Evolutionary conservation across 805 yeast genomes (phyloP).

Genomic region (Saccharomycopsis olivae): DNA sequence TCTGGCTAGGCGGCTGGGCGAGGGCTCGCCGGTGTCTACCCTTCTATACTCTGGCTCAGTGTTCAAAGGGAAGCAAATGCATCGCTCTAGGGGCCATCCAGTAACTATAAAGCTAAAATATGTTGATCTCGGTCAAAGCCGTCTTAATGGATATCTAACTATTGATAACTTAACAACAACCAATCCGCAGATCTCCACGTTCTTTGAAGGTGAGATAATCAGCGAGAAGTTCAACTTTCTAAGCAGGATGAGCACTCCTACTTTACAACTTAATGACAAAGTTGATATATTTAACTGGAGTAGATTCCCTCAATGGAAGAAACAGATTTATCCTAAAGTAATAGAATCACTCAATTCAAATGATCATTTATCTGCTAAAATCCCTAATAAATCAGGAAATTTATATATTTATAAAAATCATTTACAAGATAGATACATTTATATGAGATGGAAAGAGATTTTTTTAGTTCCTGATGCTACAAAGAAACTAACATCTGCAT

Average conservation of each 20-base stretch:
- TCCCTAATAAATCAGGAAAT: background rate
- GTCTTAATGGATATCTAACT: slow-evolving; percentile 52
- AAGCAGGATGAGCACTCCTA: slow-evolving; percentile 7
- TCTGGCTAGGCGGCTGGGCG: too few relatives aligned
- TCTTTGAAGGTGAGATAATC: slow-evolving; percentile 58
- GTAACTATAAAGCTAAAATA: slow-evolving; percentile 49
- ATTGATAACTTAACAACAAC: slow-evolving; percentile 58
- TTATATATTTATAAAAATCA: slow-evolving; percentile 23
- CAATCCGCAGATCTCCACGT: slow-evolving; percentile 65
- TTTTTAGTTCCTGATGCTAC: slow-evolving; percentile 73
- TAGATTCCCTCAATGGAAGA: slow-evolving; percentile 12
- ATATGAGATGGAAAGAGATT: slow-evolving; percentile 93
- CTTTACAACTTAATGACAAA: slow-evolving; percentile 7
- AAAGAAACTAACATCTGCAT: slow-evolving; percentile 47
- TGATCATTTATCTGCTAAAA: background rate
- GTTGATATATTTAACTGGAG: slow-evolving; percentile 14
- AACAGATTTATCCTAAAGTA: slow-evolving; percentile 10
- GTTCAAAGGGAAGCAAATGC: slow-evolving; percentile 27
- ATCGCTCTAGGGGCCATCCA: slow-evolving; percentile 26
- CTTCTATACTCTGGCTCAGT: slow-evolving; percentile 20
- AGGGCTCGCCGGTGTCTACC: too few relatives aligned
- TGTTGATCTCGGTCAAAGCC: slow-evolving; percentile 37
- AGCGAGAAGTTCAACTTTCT: slow-evolving; percentile 41
- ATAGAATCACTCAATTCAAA: background rate
- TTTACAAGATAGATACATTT: slow-evolving; percentile 40